These are phyloP conservation scores for Chenopodium suecicum DNA, from an alignment of 148 eudicot genomes.

Conservation along the genomic window DNA sequence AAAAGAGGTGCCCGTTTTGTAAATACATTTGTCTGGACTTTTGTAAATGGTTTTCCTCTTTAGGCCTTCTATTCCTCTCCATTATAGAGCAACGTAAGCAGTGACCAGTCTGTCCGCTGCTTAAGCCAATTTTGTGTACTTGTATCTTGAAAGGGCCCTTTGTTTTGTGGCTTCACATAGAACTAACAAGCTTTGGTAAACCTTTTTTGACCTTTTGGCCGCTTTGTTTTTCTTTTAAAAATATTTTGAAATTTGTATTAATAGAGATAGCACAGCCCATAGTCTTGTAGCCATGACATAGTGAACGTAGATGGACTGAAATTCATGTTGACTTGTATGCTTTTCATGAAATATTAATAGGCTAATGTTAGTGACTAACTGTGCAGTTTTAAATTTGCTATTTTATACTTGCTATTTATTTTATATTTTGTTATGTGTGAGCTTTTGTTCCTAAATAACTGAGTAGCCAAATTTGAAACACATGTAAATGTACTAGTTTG, in stretches of 20 bases:
- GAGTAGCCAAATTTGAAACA: too few relatives aligned
- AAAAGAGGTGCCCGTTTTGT: constrained; percentile 36
- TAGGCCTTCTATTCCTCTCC: constrained; percentile 4
- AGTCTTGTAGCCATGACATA: not conserved
- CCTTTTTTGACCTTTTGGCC: not conserved
- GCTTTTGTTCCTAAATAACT: too few relatives aligned
- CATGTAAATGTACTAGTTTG: too few relatives aligned
- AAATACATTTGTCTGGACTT: constrained; percentile 40
- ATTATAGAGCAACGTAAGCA: constrained; percentile 25
- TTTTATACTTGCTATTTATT: too few relatives aligned
- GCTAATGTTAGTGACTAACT: too few relatives aligned
- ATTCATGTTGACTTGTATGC: too few relatives aligned
- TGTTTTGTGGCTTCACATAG: constrained; percentile 17
- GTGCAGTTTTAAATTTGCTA: too few relatives aligned
- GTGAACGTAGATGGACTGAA: too few relatives aligned
- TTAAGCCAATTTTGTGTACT: constrained; percentile 26
- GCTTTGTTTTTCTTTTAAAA: not conserved
- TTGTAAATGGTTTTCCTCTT: constrained; percentile 40
- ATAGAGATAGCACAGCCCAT: not conserved
- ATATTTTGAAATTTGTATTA: not conserved
- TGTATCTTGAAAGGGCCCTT: constrained; percentile 16
- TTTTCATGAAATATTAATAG: too few relatives aligned
- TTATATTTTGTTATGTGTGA: too few relatives aligned
- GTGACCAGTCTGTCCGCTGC: constrained; percentile 17
- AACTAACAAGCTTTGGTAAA: constrained; percentile 17